Evolutionary conservation across 108 stramenopile genomes (phyloP), one percentile per base, ranked within the genome.

Genomic region (Chaetoceros tenuissimus): DNA sequence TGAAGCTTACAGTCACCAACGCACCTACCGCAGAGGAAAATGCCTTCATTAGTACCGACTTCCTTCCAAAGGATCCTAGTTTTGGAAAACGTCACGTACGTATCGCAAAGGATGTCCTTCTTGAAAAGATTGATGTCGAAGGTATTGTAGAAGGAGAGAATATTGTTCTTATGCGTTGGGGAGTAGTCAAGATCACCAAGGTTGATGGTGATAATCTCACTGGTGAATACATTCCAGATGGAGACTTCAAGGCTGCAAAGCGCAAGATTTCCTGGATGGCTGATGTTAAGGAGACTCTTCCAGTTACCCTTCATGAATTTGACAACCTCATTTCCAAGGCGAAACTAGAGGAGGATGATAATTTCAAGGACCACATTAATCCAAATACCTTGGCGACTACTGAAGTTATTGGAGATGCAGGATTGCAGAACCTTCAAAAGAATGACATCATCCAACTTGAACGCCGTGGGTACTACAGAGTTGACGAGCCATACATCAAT

Each of bases 371-470:
- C 56, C 89, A 73, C 72, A 76, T 99, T 65, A 98, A 96, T 73
- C 87, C 90, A 1, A 68, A 68, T 44, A 94, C 92, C 31, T 69
- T 86, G 57, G 93, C 92, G 7, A 77, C 72, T 24, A 93, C 90
- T 3, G 62, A 74, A 47, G 89, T 86, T 0, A 70, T 87, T 54
- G 91, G 91, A 24, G 92, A 96, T 71, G 79, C 82, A 17, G 80
- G 81, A 26, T 61, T 90, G 34, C 88, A 84, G 62, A 77, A 69
- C 8, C 52, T 94, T 57, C 79, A 81, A 54, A 77, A 84, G 55
- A 68, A 95, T 59, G 92, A 96, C 19, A 84, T 99, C 47, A 87
- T 99, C 54, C 97, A 99, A 75, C 73, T 99, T 44, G 97, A 98
- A 67, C 86, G 99, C 52, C 81, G 97, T 55, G 99, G 97, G 21